These are phyloP conservation scores for Emmonsia crescens DNA, from an alignment of 2,329 filamentous ascomycete genomes.

Conservation along the genomic window DNA sequence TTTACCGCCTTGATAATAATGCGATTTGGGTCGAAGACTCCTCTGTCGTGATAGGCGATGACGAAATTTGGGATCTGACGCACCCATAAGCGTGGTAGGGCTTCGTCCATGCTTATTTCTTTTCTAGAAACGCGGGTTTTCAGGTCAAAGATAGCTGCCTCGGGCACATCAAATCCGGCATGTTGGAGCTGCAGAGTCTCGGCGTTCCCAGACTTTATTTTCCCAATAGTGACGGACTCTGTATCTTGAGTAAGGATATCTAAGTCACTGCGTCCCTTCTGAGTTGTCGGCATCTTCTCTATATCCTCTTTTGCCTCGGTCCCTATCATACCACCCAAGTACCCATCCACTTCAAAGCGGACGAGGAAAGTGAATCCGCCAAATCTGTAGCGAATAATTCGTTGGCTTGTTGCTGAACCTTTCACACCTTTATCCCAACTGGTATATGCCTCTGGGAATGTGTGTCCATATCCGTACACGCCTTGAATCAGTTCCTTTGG, in stretches of 20 bases:
- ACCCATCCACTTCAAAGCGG: slow-evolving; percentile 51
- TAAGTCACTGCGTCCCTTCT: not conserved
- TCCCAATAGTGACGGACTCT: not conserved
- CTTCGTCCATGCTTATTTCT: slow-evolving; percentile 28
- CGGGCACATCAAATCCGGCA: slow-evolving; percentile 22
- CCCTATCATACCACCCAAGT: slow-evolving; percentile 31
- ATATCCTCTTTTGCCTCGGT: not conserved
- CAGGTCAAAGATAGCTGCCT: slow-evolving; percentile 41
- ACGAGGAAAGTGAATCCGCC: slow-evolving; percentile 43
- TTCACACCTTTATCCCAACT: slow-evolving; percentile 47
- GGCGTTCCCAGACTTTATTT: not conserved
- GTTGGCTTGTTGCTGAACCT: slow-evolving; percentile 51
- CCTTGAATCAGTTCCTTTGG: slow-evolving; percentile 46
- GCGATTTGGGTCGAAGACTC: slow-evolving; percentile 31
- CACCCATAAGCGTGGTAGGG: slow-evolving; percentile 40
- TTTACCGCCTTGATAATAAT: slow-evolving; percentile 31
- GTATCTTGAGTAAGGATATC: not conserved
- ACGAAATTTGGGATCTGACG: slow-evolving; percentile 43
- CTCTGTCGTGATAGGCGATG: slow-evolving; percentile 39
- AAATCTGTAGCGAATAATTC: slow-evolving; percentile 50
- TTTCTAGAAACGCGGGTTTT: slow-evolving; percentile 38
- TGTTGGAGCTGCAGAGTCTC: slow-evolving; percentile 1
- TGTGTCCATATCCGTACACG: slow-evolving; percentile 53
- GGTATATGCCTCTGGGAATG: slow-evolving; percentile 57
- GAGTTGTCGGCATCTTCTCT: not conserved